A percentile compares a stretch with the other conserved stretches of the same genome.
phyloP scores from a whole-genome alignment of 306 rosid species.

The Hylodesmum podocarpum region DNA sequence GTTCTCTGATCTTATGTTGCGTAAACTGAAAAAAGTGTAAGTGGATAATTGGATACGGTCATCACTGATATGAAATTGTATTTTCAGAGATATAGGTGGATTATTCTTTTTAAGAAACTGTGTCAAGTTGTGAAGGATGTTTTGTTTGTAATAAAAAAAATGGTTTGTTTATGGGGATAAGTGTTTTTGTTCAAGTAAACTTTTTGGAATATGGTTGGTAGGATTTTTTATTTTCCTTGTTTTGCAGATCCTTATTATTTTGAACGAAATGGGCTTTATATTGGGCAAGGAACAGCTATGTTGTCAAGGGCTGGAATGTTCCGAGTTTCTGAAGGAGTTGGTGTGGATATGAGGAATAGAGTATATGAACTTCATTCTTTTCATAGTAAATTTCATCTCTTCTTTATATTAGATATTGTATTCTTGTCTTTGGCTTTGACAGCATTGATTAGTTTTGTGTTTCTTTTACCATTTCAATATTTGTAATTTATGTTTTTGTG shows the following conservation, averaged over 20 bases:
- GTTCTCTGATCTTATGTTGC: neutral
- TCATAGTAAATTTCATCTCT: slow-evolving; percentile 59
- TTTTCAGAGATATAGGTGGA: neutral
- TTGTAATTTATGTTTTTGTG: slow-evolving; percentile 2
- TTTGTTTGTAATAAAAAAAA: neutral
- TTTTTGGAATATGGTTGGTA: slow-evolving; percentile 7
- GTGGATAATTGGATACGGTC: neutral
- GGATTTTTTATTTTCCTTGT: slow-evolving; percentile 26
- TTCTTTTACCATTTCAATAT: neutral
- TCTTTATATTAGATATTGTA: neutral
- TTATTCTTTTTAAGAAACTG: neutral
- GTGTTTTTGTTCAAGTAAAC: slow-evolving; percentile 11
- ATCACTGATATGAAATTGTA: slow-evolving; percentile 11
- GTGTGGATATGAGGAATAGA: slow-evolving; percentile 81
- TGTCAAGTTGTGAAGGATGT: neutral
- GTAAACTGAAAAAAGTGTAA: neutral
- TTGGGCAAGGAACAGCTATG: slow-evolving; percentile 84
- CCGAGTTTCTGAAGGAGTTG: slow-evolving; percentile 70
- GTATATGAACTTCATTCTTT: slow-evolving; percentile 82
- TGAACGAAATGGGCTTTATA: slow-evolving; percentile 76
- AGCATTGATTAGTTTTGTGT: neutral
- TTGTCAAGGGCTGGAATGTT: slow-evolving; percentile 91
- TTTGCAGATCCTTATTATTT: slow-evolving; percentile 67
- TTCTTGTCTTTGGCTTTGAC: neutral
- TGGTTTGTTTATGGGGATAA: neutral